These are phyloP conservation scores for Saccharomyces hybrid DNA, from an alignment of 1,139 yeast genomes.

Conservation along the genomic window DNA sequence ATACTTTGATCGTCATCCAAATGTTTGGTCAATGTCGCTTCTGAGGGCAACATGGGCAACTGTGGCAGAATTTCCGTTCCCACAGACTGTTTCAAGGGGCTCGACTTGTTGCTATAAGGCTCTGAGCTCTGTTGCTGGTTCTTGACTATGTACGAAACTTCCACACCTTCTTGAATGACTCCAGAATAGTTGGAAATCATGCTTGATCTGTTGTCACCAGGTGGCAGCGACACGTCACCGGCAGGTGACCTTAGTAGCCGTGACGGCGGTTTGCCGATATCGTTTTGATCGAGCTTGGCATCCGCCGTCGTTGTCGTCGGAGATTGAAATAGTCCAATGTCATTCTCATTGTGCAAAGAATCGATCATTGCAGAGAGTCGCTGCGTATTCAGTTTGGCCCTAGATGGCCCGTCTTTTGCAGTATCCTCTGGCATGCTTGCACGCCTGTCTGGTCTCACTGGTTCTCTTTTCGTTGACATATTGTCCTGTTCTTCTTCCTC, in stretches of 20 bases:
- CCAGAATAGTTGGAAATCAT: constrained; percentile 41
- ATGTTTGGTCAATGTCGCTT: constrained; percentile 9
- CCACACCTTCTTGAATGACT: constrained; percentile 40
- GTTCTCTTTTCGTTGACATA: not conserved
- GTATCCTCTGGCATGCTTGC: not conserved
- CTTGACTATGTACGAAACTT: constrained; percentile 36
- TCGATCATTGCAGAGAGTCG: constrained; percentile 29
- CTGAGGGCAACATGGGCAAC: constrained; percentile 18
- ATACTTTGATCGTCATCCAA: not conserved
- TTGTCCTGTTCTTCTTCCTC: not conserved
- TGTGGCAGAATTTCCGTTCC: not conserved
- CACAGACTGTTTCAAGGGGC: not conserved
- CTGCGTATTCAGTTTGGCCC: constrained; percentile 13
- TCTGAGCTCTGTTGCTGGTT: not conserved
- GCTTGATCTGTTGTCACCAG: constrained; percentile 35
- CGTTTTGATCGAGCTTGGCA: not conserved
- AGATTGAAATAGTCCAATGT: constrained; percentile 7
- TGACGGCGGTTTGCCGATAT: not conserved
- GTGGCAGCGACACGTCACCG: constrained; percentile 8
- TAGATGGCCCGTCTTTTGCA: not conserved
- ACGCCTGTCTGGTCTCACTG: not conserved
- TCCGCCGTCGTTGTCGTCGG: not conserved
- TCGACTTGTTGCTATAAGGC: not conserved
- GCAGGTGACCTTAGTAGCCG: constrained; percentile 8
- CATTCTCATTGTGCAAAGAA: constrained; percentile 19